Conservation (phyloP, 2,329 filamentous ascomycete genomes). For the Penicillium sp. region DNA sequence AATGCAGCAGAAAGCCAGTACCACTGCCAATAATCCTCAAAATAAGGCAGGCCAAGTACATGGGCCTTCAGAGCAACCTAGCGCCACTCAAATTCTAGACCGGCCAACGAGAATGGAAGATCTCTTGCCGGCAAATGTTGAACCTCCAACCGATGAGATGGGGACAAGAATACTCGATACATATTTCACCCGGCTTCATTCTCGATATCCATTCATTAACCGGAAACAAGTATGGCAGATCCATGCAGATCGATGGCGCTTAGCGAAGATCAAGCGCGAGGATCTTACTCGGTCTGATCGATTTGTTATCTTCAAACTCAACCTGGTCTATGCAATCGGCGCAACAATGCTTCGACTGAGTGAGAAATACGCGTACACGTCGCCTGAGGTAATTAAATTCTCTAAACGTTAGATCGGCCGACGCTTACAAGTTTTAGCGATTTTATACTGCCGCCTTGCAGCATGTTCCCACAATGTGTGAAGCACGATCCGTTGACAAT, state of each 20-base stretch:
- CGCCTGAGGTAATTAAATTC: conserved; percentile 40
- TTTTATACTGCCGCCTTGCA: conserved; percentile 53
- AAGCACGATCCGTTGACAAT: conserved; percentile 52
- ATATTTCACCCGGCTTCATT: conserved; percentile 50
- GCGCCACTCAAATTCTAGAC: conserved; percentile 24
- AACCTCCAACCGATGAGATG: conserved; percentile 50
- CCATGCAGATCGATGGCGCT: conserved; percentile 44
- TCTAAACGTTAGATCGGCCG: too few relatives aligned
- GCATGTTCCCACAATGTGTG: conserved; percentile 50
- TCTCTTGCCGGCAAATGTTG: conserved; percentile 45
- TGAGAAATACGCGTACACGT: conserved; percentile 47
- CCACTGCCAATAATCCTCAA: conserved; percentile 20
- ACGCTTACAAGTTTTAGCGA: conserved; percentile 35
- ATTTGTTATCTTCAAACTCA: conserved; percentile 53
- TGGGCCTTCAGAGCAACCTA: conserved; percentile 19
- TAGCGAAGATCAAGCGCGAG: conserved; percentile 39
- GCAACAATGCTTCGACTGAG: conserved; percentile 51
- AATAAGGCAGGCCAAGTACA: background rate
- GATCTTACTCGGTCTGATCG: conserved; percentile 38
- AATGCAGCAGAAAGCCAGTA: conserved; percentile 20
- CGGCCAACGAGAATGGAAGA: conserved; percentile 34
- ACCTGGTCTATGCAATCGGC: conserved; percentile 55
- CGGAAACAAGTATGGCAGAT: conserved; percentile 47
- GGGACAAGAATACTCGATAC: conserved; percentile 47
- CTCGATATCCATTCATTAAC: conserved; percentile 53